A percentile compares a stretch with the other conserved stretches of the same genome.
phyloP scores from a whole-genome alignment of 176 grass and related monocot genomes.

The Phyllostachys edulis region DNA sequence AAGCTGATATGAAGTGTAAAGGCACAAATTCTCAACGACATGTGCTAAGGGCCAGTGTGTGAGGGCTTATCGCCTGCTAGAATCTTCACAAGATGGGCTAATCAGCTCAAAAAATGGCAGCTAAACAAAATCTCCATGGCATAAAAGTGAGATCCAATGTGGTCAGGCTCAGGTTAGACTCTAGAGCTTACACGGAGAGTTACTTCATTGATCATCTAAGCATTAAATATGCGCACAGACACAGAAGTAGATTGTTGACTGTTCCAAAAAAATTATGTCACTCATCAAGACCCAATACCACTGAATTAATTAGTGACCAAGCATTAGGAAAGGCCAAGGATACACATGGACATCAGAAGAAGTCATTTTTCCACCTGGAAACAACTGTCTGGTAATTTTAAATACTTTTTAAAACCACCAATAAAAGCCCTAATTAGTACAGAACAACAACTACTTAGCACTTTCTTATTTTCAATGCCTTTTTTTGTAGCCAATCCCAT shows the following conservation, averaged over 20 bases:
- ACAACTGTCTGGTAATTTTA: not conserved
- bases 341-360: not conserved
- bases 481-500: not conserved
- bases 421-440: not conserved
- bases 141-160: slow-evolving; percentile 11
- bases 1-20: slow-evolving; percentile 7
- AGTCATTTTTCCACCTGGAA: slow-evolving; percentile 3
- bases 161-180: too few relatives aligned
- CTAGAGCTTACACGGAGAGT: slow-evolving; percentile 17
- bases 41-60: not conserved
- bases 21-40: not conserved
- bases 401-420: slow-evolving; percentile 20
- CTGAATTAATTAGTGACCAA: not conserved
- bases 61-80: not conserved
- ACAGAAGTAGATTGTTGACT: not conserved
- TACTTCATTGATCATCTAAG: not conserved
- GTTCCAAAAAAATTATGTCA: not conserved
- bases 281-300: not conserved
- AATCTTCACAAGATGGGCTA: not conserved
- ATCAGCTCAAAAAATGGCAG: not conserved
- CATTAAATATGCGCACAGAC: slow-evolving; percentile 1
- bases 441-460: not conserved
- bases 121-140: not conserved
- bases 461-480: not conserved
- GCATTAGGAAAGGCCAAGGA: not conserved